These are phyloP conservation scores for Pontederia paniculata DNA, from an alignment of 176 grass and related monocot species.

Conservation along the genomic window DNA sequence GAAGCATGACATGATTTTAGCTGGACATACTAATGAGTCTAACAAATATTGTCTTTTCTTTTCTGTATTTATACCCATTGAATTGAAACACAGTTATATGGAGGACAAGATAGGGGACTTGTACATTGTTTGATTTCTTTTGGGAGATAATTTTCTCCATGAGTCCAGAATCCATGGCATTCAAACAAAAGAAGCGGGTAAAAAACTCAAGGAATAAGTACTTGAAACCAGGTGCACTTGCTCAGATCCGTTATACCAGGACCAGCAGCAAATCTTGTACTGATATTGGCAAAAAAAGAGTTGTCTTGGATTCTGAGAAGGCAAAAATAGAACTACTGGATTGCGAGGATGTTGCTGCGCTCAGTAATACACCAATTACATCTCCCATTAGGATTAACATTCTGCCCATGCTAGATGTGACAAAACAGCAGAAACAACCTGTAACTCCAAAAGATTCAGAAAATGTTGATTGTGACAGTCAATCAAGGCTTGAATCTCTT, in stretches of 20 bases:
- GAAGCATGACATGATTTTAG: too few species aligned
- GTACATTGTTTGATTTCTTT: too few species aligned
- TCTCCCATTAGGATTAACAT: slow-evolving; percentile 10
- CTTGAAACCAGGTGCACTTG: slow-evolving; percentile 78
- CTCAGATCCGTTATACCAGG: slow-evolving; percentile 71
- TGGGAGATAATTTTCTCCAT: slow-evolving; percentile 6
- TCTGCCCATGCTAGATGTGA: background rate
- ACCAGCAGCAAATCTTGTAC: slow-evolving; percentile 49
- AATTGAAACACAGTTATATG: too few species aligned
- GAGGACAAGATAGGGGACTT: too few species aligned
- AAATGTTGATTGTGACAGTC: slow-evolving; percentile 36
- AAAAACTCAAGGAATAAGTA: slow-evolving; percentile 71
- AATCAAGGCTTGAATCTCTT: slow-evolving; percentile 81
- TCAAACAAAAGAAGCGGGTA: slow-evolving; percentile 67
- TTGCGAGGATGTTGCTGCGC: background rate
- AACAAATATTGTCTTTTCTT: too few species aligned
- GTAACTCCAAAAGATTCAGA: slow-evolving; percentile 55
- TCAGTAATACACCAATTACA: background rate
- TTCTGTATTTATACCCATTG: too few species aligned
- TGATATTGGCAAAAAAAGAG: slow-evolving; percentile 79
- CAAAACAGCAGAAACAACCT: slow-evolving; percentile 35
- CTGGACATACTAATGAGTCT: too few species aligned
- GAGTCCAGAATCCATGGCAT: slow-evolving; percentile 33
- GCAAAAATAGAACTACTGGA: slow-evolving; percentile 24
- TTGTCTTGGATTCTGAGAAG: slow-evolving; percentile 58